Evolutionary conservation across 352 stramenopile species (phyloP).

Genomic region (Phytophthora syringae): DNA sequence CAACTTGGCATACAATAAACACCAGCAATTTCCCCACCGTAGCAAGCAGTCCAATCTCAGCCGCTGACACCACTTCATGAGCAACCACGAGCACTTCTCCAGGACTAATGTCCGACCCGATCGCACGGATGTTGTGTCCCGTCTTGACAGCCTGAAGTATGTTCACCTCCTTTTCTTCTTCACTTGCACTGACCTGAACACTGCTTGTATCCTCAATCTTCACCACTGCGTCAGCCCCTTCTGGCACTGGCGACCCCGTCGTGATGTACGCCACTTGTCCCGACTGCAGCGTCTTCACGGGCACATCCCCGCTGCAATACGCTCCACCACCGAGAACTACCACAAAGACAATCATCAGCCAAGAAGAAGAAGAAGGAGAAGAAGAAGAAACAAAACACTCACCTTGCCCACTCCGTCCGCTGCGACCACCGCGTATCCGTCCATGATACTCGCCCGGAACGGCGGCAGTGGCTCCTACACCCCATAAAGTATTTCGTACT

Average conservation of each 20-base stretch:
- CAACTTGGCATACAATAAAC: neutral
- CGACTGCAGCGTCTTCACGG: slow-evolving; percentile 40
- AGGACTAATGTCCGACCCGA: slow-evolving; percentile 92
- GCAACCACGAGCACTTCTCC: slow-evolving; percentile 80
- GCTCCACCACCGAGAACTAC: slow-evolving; percentile 71
- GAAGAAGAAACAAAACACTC: neutral
- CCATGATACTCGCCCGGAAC: slow-evolving; percentile 98
- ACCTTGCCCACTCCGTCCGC: slow-evolving; percentile 78
- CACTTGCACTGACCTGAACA: slow-evolving; percentile 41
- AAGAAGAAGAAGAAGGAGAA: neutral
- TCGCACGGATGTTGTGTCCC: slow-evolving; percentile 81
- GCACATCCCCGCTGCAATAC: slow-evolving; percentile 77
- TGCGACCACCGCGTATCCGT: slow-evolving; percentile 96
- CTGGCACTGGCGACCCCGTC: slow-evolving; percentile 93
- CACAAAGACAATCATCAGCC: neutral
- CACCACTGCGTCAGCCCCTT: slow-evolving; percentile 92
- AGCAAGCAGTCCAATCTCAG: slow-evolving; percentile 92
- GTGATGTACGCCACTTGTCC: slow-evolving; percentile 93
- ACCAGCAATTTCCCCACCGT: slow-evolving; percentile 66
- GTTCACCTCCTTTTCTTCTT: slow-evolving; percentile 67
- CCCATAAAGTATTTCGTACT: neutral
- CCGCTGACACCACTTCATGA: slow-evolving; percentile 78
- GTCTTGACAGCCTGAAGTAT: slow-evolving; percentile 65
- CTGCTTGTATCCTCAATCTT: slow-evolving; percentile 94
- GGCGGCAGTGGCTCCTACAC: slow-evolving; percentile 89